Percentiles rank a stretch among this genome's conserved stretches.
These are phyloP conservation scores for Boechera stricta DNA, from an alignment of 345 rosid genomes.

Conservation along the genomic window DNA sequence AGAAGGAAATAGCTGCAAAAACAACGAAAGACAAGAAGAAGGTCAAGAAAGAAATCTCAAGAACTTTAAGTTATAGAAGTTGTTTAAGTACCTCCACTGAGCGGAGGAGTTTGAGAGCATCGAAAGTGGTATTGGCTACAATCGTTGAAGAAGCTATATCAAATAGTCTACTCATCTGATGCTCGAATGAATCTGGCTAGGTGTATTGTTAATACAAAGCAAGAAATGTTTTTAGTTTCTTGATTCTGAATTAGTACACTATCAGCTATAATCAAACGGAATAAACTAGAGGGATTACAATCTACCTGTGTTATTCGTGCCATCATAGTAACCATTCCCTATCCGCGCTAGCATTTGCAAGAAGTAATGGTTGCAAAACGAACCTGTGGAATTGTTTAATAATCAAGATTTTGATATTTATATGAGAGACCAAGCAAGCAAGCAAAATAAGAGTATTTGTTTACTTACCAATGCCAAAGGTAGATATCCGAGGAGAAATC, in stretches of 20 bases:
- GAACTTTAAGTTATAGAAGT: conserved; percentile 3
- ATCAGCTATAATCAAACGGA: neutral
- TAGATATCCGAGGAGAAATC: conserved; percentile 72
- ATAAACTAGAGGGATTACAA: neutral
- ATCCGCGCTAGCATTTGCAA: conserved; percentile 78
- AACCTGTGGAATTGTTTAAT: conserved; percentile 51
- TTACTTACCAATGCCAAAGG: conserved; percentile 83
- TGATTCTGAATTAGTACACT: neutral
- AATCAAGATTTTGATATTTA: conserved; percentile 16
- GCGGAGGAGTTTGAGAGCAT: conserved; percentile 57
- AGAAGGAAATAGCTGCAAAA: conserved; percentile 60
- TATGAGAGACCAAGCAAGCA: neutral
- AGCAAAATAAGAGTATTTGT: neutral
- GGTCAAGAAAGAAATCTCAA: conserved; percentile 23
- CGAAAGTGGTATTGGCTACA: conserved; percentile 57
- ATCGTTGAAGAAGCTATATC: conserved; percentile 59
- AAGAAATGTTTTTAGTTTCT: conserved; percentile 24
- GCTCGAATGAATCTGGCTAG: conserved; percentile 67
- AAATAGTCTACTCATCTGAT: conserved; percentile 64
- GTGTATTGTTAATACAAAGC: conserved; percentile 23
- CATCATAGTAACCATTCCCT: conserved; percentile 77
- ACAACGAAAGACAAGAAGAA: conserved; percentile 26
- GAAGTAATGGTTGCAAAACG: conserved; percentile 88
- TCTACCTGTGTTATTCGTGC: conserved; percentile 68
- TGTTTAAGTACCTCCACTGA: conserved; percentile 69